Evolutionary conservation across 2,329 filamentous ascomycete species (phyloP), one percentile per base, ranked within the genome.

Genomic region (Botrytis medusae): DNA sequence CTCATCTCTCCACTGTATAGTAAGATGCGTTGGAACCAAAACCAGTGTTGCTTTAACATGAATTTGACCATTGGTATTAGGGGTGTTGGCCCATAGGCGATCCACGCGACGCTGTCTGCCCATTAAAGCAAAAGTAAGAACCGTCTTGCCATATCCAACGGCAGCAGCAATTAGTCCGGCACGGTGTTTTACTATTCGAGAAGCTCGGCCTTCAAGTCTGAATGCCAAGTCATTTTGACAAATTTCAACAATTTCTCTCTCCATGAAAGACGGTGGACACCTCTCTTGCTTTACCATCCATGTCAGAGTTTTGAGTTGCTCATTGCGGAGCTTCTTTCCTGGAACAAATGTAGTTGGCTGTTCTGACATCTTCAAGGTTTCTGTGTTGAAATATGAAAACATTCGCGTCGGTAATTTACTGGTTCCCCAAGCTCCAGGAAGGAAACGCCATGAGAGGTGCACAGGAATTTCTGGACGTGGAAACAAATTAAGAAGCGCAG

Each of bases 81-180:
- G 18, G 34, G n/a, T 9, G 70, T 71, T 10, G 16, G 64, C 25
- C 64, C 64, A 67, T 37, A 54, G 7, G 9, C 46, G 64, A 54
- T 67, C 64, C 4, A 54, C 9, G 4, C 12, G 32, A 44, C 3
- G 48, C 42, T 34, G 48, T 29, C 8, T 68, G 32, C 32, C 59
- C n/a, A 61, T 74, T 61, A 34, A n/a, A n/a, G 18, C 76, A 18
- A 57, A 46, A 10, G 54, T n/a, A 84, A 87, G 86, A 1, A 89
- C 86, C 0, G 90, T 92, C 77, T 93, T 92, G 0, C 91, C 91
- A 77, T 90, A 92, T 0, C 88, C 90, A 48, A 91, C 89, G 62
- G 88, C 84, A 77, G 91, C 89, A 2, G 89, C 89, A 48, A 91
- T 83, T 29, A 92, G 84, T 8, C 90, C 90, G 20, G 90, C 90